Base-by-base conservation (phyloP, 495 filamentous ascomycete species). In the Elasticomyces elasticus region DNA sequence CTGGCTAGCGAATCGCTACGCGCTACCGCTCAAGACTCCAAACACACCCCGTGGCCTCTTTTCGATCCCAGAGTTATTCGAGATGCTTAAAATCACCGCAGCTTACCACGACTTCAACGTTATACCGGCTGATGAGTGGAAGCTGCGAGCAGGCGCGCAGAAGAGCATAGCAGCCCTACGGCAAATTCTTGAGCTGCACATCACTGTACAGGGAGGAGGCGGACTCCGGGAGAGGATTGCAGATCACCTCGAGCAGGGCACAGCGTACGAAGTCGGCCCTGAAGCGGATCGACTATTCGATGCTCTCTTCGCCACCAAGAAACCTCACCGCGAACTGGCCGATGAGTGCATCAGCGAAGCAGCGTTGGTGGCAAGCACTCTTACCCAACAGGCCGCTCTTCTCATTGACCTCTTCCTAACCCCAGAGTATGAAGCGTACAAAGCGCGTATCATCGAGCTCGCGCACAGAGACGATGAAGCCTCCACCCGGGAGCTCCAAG, bases 241-340 rank as follows among this genome's bases (percentile, higher is more conserved):
- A 17, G 63, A 66, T 49, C 60, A 52, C 44, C 24, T 66, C 7
- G 61, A 55, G 11, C 61, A 63, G 33, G 61, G 55, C 24, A 63
- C 54, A n/a, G 67, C 68, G 6, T 72, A 69, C 56, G 67, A 72
- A 56, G 70, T 71, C 30, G 56, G 62, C 6, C 66, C 68, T 4
- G 44, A 50, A 20, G 66, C 66, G n/a, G 66, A 68, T 28, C 58
- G 70, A 15, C 41, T 72, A 12, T 72, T 70, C 50, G 48, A 66
- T 20, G 57, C 51, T 5, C 55, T 66, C 23, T 37, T 35, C 43
- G 58, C 49, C 22, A 47, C 58, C 15, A 52, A 57, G 40, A 37
- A 59, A 6, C 55, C 58, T 1, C 58, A 55, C 22, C 60, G 55
- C 17, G 63, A 63, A 20, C 17, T 60, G 17, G 61, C 60, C 11